Conservation (phyloP, 176 grass and related monocot species). For the Eragrostis curvula region DNA sequence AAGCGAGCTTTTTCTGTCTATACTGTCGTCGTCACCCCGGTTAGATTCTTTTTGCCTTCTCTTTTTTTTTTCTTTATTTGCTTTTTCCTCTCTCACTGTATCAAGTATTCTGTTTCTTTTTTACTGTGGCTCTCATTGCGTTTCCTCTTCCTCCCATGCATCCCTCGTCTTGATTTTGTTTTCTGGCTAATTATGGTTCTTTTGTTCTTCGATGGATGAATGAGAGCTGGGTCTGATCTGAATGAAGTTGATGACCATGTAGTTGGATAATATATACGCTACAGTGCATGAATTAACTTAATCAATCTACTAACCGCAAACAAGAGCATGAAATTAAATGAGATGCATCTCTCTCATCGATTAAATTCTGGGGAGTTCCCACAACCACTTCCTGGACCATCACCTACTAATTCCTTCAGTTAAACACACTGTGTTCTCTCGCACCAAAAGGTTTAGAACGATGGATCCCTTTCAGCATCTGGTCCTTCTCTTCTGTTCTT, state of each 20-base stretch:
- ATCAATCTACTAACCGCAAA: constrained; percentile 1
- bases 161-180: too few species aligned
- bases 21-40: background rate
- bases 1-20: background rate
- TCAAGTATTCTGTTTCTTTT: background rate
- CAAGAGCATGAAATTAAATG: background rate
- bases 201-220: too few species aligned
- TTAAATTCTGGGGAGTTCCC: background rate
- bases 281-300: background rate
- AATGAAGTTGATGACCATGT: background rate
- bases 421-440: constrained; percentile 2
- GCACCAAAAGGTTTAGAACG: background rate
- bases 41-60: constrained; percentile 1
- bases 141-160: too few species aligned
- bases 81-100: background rate
- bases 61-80: background rate
- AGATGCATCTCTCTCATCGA: background rate
- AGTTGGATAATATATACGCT: background rate
- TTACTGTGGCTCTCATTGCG: constrained; percentile 2
- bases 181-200: too few species aligned
- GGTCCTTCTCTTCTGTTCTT: background rate
- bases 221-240: too few species aligned
- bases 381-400: constrained; percentile 37
- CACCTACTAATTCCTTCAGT: constrained; percentile 26
- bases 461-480: background rate